A percentile compares a stretch with the other conserved stretches of the same genome.
Evolutionary conservation across 1,284 basidiomycete species (phyloP).

Genomic region (Pseudozyma tsukubaensis): DNA sequence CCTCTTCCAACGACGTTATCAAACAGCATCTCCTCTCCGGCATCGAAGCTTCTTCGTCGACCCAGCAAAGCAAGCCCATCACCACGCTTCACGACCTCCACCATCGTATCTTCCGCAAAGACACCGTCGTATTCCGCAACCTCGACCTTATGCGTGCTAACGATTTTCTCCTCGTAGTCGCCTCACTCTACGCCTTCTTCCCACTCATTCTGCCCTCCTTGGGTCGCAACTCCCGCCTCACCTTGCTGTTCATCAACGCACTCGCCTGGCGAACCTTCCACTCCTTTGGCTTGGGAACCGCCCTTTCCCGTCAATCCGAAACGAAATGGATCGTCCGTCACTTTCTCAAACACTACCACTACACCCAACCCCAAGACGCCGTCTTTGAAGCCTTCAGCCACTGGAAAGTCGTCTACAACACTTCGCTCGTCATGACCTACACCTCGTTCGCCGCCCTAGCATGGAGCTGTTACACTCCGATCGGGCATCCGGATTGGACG

Average conservation of each 20-base stretch:
- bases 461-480: slow-evolving; percentile 60
- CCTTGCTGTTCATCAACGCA: slow-evolving; percentile 83
- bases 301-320: slow-evolving; percentile 85
- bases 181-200: slow-evolving; percentile 74
- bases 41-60: slow-evolving; percentile 2
- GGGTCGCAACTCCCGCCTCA: slow-evolving; percentile 69
- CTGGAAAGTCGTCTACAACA: slow-evolving; percentile 93
- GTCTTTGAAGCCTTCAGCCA: slow-evolving; percentile 91
- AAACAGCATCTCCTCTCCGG: slow-evolving; percentile 15
- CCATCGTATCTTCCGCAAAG: slow-evolving; percentile 89
- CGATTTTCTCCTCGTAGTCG: slow-evolving; percentile 77
- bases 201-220: slow-evolving; percentile 63
- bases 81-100: slow-evolving; percentile 84
- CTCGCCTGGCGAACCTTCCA: slow-evolving; percentile 88
- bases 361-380: slow-evolving; percentile 53
- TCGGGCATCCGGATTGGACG: slow-evolving; percentile 75
- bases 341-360: slow-evolving; percentile 81
- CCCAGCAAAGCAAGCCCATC: slow-evolving; percentile 22
- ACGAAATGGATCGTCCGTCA: slow-evolving; percentile 91
- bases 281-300: slow-evolving; percentile 84
- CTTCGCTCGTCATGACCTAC: slow-evolving; percentile 94
- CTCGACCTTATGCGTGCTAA: slow-evolving; percentile 82
- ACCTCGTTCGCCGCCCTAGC: slow-evolving; percentile 57
- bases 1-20: slow-evolving; percentile 48
- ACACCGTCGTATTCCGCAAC: slow-evolving; percentile 83